Evolutionary conservation across 139 green algal genomes (phyloP).

Genomic region (Haematococcus lacustris): DNA sequence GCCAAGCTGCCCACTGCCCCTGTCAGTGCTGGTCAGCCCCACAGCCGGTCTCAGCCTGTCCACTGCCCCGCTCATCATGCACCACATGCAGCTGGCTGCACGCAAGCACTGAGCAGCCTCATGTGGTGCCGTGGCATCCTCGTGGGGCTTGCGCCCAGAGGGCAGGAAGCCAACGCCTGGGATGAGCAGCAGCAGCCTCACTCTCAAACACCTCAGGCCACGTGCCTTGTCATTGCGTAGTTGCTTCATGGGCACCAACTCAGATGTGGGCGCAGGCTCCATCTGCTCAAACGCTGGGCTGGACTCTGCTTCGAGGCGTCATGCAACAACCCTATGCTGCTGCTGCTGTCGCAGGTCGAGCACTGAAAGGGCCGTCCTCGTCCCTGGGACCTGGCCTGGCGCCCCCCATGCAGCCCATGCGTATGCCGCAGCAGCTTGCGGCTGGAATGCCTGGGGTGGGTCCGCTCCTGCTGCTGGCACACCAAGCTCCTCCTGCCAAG

Average conservation of each 20-base stretch:
- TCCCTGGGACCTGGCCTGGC: constrained; percentile 8
- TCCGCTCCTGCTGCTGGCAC: too few relatives aligned
- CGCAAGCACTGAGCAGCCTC: neutral
- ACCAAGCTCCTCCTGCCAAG: too few relatives aligned
- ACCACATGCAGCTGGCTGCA: neutral
- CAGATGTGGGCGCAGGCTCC: constrained; percentile 6
- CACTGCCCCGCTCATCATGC: neutral
- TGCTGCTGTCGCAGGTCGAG: neutral
- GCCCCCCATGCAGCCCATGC: neutral
- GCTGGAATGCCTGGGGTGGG: too few relatives aligned
- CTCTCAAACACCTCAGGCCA: neutral
- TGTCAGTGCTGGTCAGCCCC: neutral
- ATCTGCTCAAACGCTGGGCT: too few relatives aligned
- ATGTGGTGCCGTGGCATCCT: neutral
- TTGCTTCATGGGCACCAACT: neutral
- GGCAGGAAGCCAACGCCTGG: too few relatives aligned
- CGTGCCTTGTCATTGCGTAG: neutral
- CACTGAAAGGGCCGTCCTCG: neutral
- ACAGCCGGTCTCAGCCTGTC: neutral
- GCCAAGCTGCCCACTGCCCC: neutral
- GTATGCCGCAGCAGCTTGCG: neutral
- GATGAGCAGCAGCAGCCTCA: too few relatives aligned
- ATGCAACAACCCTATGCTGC: neutral
- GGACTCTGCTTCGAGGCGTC: too few relatives aligned
- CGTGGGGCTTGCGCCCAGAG: neutral